phyloP scores from a whole-genome alignment of 331 rosid genomes.

The Quercus lobata region DNA sequence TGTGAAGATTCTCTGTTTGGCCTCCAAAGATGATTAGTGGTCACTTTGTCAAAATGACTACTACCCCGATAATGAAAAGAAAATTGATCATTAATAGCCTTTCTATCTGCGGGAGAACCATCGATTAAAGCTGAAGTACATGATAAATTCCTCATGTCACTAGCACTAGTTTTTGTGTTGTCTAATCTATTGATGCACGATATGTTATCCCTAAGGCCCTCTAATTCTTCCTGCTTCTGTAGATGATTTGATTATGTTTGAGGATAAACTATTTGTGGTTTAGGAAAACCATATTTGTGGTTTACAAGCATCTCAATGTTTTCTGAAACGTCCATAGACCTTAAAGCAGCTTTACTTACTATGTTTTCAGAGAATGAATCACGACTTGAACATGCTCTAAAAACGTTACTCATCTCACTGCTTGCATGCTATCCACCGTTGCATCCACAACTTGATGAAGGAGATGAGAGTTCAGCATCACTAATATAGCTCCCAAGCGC shows the following conservation, averaged over 20 bases:
- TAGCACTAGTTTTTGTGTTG: background rate
- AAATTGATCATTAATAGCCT: background rate
- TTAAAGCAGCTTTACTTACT: background rate
- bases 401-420: conserved; percentile 12
- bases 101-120: background rate
- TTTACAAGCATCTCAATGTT: conserved; percentile 11
- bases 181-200: background rate
- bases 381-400: background rate
- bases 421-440: background rate
- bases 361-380: background rate
- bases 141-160: background rate
- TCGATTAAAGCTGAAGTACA: background rate
- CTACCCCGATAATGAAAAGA: background rate
- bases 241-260: background rate
- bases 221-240: background rate
- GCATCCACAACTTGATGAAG: conserved; percentile 5
- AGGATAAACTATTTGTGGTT: background rate
- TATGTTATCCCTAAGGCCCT: background rate
- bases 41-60: background rate
- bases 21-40: background rate
- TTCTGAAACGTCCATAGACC: conserved; percentile 8
- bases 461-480: conserved; percentile 3
- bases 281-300: background rate
- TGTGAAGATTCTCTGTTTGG: conserved; percentile 2
- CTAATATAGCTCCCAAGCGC: background rate